These are phyloP conservation scores for Penicillium sp. DNA, from an alignment of 2,329 filamentous ascomycete species.

Conservation along the genomic window DNA sequence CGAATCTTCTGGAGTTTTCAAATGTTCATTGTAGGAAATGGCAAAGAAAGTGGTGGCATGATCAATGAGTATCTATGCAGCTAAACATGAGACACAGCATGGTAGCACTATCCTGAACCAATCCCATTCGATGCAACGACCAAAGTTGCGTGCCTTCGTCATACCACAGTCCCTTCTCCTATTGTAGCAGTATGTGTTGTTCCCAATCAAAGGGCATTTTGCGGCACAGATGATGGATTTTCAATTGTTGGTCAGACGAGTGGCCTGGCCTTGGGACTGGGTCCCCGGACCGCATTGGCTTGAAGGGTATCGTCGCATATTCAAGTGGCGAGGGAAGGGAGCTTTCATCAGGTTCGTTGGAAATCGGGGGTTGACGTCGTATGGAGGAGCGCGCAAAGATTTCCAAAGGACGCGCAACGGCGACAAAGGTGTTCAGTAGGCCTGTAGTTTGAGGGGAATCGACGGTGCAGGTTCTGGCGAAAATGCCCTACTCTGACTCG, in stretches of 20 bases:
- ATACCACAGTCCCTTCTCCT: too few species aligned
- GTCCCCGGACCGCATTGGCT: neutral
- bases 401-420: neutral
- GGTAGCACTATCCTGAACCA: neutral
- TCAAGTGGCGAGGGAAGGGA: neutral
- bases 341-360: neutral
- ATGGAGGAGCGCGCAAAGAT: neutral
- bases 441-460: neutral
- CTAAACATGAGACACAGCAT: neutral
- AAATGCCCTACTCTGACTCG: constrained; percentile 41
- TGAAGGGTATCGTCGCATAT: neutral
- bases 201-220: neutral
- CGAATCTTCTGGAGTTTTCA: neutral
- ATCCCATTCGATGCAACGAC: neutral
- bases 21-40: neutral
- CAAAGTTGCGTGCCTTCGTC: too few species aligned
- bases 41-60: neutral
- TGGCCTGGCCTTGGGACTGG: neutral
- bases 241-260: neutral
- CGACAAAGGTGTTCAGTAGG: neutral
- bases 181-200: neutral
- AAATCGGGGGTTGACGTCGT: neutral
- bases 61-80: neutral
- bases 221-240: neutral
- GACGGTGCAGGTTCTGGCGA: neutral